Base-by-base conservation (phyloP, 352 stramenopile species). In the Pythium scleroteichum region DNA sequence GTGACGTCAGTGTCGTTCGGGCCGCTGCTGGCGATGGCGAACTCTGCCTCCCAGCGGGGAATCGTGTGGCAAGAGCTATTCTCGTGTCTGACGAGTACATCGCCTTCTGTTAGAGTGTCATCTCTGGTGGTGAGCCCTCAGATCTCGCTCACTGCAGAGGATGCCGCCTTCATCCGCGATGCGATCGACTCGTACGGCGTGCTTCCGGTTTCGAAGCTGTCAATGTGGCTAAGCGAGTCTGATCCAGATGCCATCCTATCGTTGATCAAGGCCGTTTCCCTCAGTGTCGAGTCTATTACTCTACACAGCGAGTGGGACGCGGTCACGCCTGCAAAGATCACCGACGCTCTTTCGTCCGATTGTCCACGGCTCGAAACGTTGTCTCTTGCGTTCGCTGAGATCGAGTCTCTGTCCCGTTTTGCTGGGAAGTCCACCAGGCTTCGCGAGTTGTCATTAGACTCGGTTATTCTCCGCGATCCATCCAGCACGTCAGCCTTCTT, bases 1-100 rank as follows among this genome's bases (percentile, higher is more conserved):
- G 58, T 65, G 12, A 65, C 58, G 0, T 24, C 47, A 14, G 22
- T 65, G 17, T 65, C 58, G 40, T 65, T 59, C 33, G 58, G 58
- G 0, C 49, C 58, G 12, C 35, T 65, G 3, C 41, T 65, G 3
- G 49, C 58, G 4, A 53, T 65, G 50, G 53, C 51, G 20, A 29
- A 20, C n/a, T 48, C 40, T 3, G 48, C 33, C 0, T 33, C 8
- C 0, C 53, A 59, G 40, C 58, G 58, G 6, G 53, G 42, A 22
- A 27, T 32, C 12, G 14, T 65, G 9, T 65, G 58, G 58, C 35
- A 2, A 3, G 50, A 65, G 13, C 29, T 65, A 3, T 59, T 65
- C 29, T 20, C 29, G n/a, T 35, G 40, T 47, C 40, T 65, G 1
- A 26, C 32, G 2, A 19, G 16, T n/a, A n/a, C 44, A 29, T 6